Evolutionary conservation across 1,139 yeast species (phyloP).

Genomic region (Taphrina deformans): DNA sequence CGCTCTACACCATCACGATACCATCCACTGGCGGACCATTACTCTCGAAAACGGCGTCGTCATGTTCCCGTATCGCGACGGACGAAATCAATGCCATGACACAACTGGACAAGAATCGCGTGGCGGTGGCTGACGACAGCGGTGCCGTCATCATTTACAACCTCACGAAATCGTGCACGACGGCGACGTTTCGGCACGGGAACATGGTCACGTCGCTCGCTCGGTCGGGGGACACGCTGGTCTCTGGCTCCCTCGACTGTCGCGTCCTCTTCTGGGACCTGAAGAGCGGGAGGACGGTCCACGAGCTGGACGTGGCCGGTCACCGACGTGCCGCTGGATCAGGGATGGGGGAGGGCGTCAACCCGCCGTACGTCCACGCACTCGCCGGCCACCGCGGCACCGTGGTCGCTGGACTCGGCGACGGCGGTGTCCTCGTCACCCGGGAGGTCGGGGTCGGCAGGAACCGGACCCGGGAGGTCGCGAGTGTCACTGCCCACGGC

Average conservation of each 20-base stretch:
- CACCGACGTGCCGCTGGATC: not conserved
- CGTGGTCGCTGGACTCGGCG: constrained; percentile 5
- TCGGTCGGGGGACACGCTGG: not conserved
- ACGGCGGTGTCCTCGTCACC: not conserved
- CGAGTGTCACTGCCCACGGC: not conserved
- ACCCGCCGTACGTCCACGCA: constrained; percentile 19
- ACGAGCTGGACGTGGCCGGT: too few relatives aligned
- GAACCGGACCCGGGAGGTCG: not conserved
- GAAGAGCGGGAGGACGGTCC: too few relatives aligned
- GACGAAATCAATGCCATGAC: constrained; percentile 1
- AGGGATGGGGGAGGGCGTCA: too few relatives aligned
- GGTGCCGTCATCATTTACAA: not conserved
- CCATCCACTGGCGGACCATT: not conserved
- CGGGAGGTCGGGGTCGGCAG: not conserved
- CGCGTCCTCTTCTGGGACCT: not conserved
- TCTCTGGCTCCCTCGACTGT: constrained; percentile 12
- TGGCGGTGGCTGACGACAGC: not conserved
- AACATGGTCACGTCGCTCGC: not conserved
- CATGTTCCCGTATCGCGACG: not conserved
- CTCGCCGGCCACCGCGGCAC: not conserved
- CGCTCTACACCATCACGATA: not conserved
- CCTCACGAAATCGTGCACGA: not conserved
- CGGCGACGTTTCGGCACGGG: not conserved
- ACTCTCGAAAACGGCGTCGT: not conserved
- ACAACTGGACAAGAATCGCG: not conserved